These are phyloP conservation scores for Hypsizygus marmoreus DNA, from an alignment of 768 basidiomycete species.

Conservation along the genomic window DNA sequence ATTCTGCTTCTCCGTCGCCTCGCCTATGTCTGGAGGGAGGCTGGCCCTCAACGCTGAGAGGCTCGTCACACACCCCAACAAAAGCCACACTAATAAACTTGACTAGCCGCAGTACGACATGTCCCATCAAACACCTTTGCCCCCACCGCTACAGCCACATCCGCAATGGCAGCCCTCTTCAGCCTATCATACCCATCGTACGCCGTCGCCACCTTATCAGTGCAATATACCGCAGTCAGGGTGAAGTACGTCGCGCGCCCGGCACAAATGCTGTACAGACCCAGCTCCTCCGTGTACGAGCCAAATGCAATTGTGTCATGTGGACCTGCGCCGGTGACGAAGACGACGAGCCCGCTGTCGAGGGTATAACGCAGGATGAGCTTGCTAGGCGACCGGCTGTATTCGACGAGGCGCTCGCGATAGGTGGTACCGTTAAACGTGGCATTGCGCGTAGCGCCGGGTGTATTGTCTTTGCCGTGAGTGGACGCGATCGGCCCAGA, in stretches of 20 bases:
- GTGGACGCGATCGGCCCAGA: neutral
- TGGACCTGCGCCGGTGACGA: no score
- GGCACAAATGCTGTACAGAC: conserved; percentile 1
- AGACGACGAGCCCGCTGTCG: neutral
- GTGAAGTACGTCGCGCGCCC: neutral
- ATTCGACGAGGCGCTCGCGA: neutral
- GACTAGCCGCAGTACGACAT: conserved; percentile 9
- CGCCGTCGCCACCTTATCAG: conserved; percentile 3
- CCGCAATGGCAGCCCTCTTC: neutral
- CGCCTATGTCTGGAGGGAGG: no score
- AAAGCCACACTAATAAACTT: no score
- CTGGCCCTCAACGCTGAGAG: no score
- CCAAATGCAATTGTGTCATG: neutral
- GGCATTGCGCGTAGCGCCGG: conserved; percentile 4
- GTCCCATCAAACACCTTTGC: conserved; percentile 9
- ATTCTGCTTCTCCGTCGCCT: no score
- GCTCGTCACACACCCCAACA: no score
- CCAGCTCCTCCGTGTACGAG: conserved; percentile 1
- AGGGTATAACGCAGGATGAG: neutral
- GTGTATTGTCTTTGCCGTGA: conserved; percentile 3
- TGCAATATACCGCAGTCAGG: conserved; percentile 2
- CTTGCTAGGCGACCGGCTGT: neutral
- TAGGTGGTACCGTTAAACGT: neutral
- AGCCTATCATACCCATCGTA: conserved; percentile 5
- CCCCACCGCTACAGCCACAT: neutral